Conservation (phyloP, 306 rosid species). For the Comarum palustre region DNA sequence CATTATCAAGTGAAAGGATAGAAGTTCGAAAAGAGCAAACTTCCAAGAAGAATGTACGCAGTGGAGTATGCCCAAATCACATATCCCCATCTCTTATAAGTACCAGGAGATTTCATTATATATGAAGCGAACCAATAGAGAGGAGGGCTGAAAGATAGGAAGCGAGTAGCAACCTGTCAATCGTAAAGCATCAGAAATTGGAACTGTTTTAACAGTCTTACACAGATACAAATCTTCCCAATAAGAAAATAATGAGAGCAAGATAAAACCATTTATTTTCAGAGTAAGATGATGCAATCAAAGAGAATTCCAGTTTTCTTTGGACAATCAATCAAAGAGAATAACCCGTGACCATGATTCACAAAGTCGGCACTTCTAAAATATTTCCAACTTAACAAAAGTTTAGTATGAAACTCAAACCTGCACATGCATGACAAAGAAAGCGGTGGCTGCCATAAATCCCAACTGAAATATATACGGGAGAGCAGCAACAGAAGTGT, state of each 20-base stretch:
- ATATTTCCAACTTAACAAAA: neutral
- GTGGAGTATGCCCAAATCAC: constrained; percentile 77
- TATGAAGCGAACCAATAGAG: constrained; percentile 85
- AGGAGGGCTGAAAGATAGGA: constrained; percentile 81
- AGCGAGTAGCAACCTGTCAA: constrained; percentile 85
- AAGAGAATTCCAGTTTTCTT: neutral
- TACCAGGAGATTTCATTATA: constrained; percentile 43
- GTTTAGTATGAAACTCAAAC: constrained; percentile 36
- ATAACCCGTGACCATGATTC: neutral
- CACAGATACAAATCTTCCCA: neutral
- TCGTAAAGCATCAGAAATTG: constrained; percentile 14
- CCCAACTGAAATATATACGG: constrained; percentile 79
- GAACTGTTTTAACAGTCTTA: neutral
- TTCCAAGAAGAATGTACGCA: constrained; percentile 77
- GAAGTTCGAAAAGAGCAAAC: constrained; percentile 81
- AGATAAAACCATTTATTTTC: neutral
- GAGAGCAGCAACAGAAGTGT: constrained; percentile 63
- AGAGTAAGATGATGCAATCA: neutral
- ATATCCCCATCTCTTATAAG: constrained; percentile 52
- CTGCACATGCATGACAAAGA: constrained; percentile 94
- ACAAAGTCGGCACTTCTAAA: too few species aligned
- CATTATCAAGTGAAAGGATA: constrained; percentile 76
- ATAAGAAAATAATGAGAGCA: neutral
- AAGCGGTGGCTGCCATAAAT: constrained; percentile 72
- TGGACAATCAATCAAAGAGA: neutral